Evolutionary conservation across 2,329 filamentous ascomycete species (phyloP).

Genomic region (Raffaelea ambrosiae): DNA sequence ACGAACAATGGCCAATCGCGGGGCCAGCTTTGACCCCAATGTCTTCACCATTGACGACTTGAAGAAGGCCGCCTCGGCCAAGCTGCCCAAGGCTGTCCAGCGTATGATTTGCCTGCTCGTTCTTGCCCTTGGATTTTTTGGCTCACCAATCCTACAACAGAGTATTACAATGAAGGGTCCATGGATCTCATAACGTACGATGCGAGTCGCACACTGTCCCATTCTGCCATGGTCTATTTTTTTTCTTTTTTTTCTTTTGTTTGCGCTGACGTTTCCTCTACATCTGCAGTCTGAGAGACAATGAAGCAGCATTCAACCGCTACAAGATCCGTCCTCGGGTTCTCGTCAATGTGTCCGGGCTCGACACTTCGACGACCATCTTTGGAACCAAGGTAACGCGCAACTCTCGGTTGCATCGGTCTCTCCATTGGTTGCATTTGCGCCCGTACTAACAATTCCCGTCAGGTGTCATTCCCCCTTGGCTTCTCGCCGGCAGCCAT

Average conservation of each 20-base stretch:
- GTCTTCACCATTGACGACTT: background rate
- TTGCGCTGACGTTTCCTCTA: background rate
- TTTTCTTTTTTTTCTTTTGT: background rate
- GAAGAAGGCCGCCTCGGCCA: background rate
- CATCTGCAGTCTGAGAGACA: background rate
- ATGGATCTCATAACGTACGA: background rate
- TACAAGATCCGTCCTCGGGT: constrained; percentile 1
- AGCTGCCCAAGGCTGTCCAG: background rate
- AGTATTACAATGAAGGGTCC: background rate
- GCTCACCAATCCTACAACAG: background rate
- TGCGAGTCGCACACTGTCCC: too few species aligned
- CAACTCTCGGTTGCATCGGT: too few species aligned
- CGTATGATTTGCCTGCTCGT: background rate
- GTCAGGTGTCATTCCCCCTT: constrained; percentile 29
- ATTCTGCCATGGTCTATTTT: too few species aligned
- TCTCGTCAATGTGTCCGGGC: constrained; percentile 19
- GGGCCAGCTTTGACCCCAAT: background rate
- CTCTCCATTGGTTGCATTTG: too few species aligned
- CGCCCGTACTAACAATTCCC: too few species aligned
- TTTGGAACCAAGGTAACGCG: background rate
- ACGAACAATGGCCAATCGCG: constrained; percentile 1
- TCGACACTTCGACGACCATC: constrained; percentile 22
- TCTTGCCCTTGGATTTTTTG: background rate
- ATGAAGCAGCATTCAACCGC: background rate
- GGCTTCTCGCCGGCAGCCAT: constrained; percentile 45